phyloP scores from a whole-genome alignment of 306 rosid genomes.

The Malus orientalis region DNA sequence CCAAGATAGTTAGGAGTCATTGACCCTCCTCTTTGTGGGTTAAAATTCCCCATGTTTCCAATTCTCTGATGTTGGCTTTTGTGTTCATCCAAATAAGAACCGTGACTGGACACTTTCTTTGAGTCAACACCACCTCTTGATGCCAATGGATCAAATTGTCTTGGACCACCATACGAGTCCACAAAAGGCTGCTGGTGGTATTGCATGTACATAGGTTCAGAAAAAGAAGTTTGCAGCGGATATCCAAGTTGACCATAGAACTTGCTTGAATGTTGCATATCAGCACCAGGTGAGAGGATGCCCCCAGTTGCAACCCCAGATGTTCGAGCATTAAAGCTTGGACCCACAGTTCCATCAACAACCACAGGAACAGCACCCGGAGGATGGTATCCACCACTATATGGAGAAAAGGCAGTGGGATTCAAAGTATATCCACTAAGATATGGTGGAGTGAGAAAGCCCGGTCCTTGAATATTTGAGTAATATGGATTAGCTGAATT shows the following conservation, averaged over 20 bases:
- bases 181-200: constrained; percentile 32
- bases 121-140: constrained; percentile 23
- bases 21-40: constrained; percentile 39
- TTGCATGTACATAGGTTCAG: constrained; percentile 38
- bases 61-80: constrained; percentile 27
- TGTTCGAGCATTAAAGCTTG: constrained; percentile 35
- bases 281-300: constrained; percentile 26
- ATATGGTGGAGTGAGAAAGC: constrained; percentile 34
- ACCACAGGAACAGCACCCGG: constrained; percentile 38
- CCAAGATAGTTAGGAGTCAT: constrained; percentile 39
- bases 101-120: constrained; percentile 22
- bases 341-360: constrained; percentile 32
- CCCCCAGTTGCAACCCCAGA: constrained; percentile 29
- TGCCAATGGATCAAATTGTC: constrained; percentile 29
- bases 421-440: constrained; percentile 38
- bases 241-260: constrained; percentile 43
- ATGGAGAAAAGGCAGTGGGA: constrained; percentile 29
- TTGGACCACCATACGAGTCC: constrained; percentile 31
- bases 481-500: constrained; percentile 43
- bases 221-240: constrained; percentile 38
- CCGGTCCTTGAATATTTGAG: constrained; percentile 31
- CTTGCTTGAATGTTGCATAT: constrained; percentile 34
- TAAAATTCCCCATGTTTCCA: constrained; percentile 26
- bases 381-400: constrained; percentile 43
- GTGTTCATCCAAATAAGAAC: constrained; percentile 25